Conservation (phyloP, 345 rosid species). For the Gossypium arboreum region DNA sequence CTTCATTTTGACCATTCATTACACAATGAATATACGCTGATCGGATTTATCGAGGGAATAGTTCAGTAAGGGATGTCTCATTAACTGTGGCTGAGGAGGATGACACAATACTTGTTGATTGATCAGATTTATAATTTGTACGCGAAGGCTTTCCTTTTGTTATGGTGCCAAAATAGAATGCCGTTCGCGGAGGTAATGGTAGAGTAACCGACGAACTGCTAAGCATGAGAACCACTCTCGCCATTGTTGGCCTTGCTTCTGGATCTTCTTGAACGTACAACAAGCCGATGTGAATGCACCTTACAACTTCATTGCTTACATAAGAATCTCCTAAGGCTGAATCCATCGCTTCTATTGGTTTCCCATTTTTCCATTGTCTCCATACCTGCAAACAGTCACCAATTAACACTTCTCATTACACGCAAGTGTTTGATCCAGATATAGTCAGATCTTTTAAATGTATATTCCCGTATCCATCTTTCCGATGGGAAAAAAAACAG, state of each 20-base stretch:
- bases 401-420: neutral
- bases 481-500: no score
- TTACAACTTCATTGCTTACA: neutral
- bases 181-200: conserved; percentile 21
- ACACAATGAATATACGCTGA: neutral
- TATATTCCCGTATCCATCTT: no score
- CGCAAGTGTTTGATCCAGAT: neutral
- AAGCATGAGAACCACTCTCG: conserved; percentile 16
- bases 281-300: conserved; percentile 15
- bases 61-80: conserved; percentile 10
- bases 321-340: neutral
- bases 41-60: conserved; percentile 15
- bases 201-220: conserved; percentile 22
- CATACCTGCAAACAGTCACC: conserved; percentile 5
- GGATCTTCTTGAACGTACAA: conserved; percentile 12
- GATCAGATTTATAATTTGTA: neutral
- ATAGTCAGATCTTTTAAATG: neutral
- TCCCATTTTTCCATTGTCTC: conserved; percentile 11
- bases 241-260: conserved; percentile 8
- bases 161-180: conserved; percentile 14
- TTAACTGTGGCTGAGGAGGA: neutral
- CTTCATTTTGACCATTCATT: neutral
- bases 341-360: neutral
- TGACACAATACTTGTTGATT: neutral
- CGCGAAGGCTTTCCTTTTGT: neutral